Evolutionary conservation across 108 stramenopile species (phyloP).

Genomic region (Pseudonitzschia multiseries): DNA sequence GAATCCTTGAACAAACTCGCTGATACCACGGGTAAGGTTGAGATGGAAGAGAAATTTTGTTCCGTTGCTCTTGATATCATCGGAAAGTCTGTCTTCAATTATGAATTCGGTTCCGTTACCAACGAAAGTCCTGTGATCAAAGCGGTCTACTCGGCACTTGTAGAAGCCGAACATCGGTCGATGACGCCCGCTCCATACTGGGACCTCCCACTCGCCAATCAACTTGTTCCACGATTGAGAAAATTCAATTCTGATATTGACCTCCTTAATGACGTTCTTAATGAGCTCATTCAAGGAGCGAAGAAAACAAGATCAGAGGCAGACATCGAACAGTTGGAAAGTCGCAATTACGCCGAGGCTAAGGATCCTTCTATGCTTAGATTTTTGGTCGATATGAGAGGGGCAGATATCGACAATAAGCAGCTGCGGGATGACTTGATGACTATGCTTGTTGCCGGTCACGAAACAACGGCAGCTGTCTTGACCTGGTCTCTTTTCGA

Average conservation of each 20-base stretch:
- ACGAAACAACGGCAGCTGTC: slow-evolving; percentile 97
- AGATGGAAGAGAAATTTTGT: slow-evolving; percentile 93
- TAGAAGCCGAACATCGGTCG: slow-evolving; percentile 93
- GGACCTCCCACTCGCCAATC: slow-evolving; percentile 91
- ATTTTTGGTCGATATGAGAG: slow-evolving; percentile 95
- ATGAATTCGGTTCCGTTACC: slow-evolving; percentile 91
- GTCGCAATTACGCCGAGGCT: slow-evolving; percentile 83
- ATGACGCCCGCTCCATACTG: slow-evolving; percentile 96
- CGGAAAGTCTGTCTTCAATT: slow-evolving; percentile 92
- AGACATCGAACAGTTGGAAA: slow-evolving; percentile 92
- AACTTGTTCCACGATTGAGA: slow-evolving; percentile 87
- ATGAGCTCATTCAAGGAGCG: slow-evolving; percentile 83
- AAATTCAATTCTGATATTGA: slow-evolving; percentile 91
- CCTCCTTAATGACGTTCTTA: slow-evolving; percentile 86
- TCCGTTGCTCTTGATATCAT: slow-evolving; percentile 93
- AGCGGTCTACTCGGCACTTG: slow-evolving; percentile 90
- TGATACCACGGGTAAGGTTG: slow-evolving; percentile 59
- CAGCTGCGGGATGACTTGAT: slow-evolving; percentile 83
- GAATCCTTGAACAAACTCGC: slow-evolving; percentile 59
- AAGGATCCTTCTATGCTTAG: slow-evolving; percentile 91
- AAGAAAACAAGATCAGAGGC: slow-evolving; percentile 74
- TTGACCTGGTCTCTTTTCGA: slow-evolving; percentile 96
- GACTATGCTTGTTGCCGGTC: slow-evolving; percentile 98
- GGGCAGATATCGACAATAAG: slow-evolving; percentile 89
- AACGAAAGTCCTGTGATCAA: slow-evolving; percentile 86